Conservation (phyloP, 2,329 filamentous ascomycete species). For the Cadophora malorum region DNA sequence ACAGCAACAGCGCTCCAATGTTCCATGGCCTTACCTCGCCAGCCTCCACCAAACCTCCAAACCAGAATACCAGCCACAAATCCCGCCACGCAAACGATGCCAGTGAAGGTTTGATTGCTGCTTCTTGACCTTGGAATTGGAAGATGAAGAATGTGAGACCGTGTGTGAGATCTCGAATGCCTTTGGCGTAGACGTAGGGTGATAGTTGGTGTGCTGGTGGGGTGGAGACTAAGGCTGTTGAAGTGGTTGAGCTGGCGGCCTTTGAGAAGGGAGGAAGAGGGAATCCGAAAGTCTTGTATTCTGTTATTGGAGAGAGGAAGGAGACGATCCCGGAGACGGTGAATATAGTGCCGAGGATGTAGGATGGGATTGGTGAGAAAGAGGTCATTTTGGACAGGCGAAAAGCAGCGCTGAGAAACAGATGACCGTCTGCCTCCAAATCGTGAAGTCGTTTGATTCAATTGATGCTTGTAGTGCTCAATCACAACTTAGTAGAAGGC, state of each 20-base stretch:
- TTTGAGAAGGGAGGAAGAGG: not conserved
- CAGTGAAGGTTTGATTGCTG: not conserved
- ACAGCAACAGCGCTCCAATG: not conserved
- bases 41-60: not conserved
- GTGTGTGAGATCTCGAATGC: not conserved
- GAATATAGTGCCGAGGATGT: not conserved
- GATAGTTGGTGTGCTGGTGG: not conserved
- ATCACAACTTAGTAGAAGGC: too few relatives aligned
- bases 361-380: not conserved
- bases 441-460: not conserved
- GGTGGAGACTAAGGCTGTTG: not conserved
- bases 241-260: not conserved
- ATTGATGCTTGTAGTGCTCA: too few relatives aligned
- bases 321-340: not conserved
- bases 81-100: not conserved
- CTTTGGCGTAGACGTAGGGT: not conserved
- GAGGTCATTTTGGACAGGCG: not conserved
- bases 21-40: not conserved
- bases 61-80: not conserved
- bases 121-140: not conserved
- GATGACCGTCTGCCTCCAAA: not conserved
- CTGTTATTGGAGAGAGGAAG: not conserved
- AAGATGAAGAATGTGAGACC: not conserved
- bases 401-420: not conserved
- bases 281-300: not conserved